Evolutionary conservation across 1,284 basidiomycete species (phyloP), one percentile per base, ranked within the genome.

Genomic region (Coniferiporia weirii): DNA sequence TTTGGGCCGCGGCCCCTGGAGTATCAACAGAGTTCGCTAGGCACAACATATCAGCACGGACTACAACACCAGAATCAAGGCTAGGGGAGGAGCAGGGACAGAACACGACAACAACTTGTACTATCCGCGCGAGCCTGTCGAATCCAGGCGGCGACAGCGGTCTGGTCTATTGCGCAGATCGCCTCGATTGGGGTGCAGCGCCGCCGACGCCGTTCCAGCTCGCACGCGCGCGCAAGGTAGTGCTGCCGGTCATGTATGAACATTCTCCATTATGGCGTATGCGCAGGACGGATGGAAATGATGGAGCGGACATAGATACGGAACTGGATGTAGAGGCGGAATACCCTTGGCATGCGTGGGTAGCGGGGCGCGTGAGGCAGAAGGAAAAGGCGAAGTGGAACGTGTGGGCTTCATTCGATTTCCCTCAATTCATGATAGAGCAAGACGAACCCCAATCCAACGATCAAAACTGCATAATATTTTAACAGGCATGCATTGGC

Each of bases 321-420:
- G 44, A 44, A 12, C 45, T 19, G n/a, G 45, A 32, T 27, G 36
- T 56, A 6, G 49, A 45, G 8, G 43, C 54, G 12, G 52, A 61
- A 49, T 61, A 61, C 49, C 60, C 60, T 4, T 61, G 60, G 60
- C 60, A 61, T 46, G 45, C 56, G 2, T 61, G 60, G 60, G 47
- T 49, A 10, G 46, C 56, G 7, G 52, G 60, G 13, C 13, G 46
- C 10, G 45, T 32, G 3, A 51, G 34, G 19, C 52, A 19, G 36
- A 56, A 51, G 27, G 44, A 50, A 19, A 13, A 32, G 27, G 40
- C 13, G 40, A 56, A 51, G 34, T 61, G 60, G 60, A 36, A 57
- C 22, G 52, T 61, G 7, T 61, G 56, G 56, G 50, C 46, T 8
- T 40, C 47, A 13, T 57, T 58, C 49, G 60, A 54, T 54, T 61